A percentile compares a stretch with the other conserved stretches of the same genome.
Conservation (phyloP, 108 stramenopile species). For the Mediolabrus comicus region DNA sequence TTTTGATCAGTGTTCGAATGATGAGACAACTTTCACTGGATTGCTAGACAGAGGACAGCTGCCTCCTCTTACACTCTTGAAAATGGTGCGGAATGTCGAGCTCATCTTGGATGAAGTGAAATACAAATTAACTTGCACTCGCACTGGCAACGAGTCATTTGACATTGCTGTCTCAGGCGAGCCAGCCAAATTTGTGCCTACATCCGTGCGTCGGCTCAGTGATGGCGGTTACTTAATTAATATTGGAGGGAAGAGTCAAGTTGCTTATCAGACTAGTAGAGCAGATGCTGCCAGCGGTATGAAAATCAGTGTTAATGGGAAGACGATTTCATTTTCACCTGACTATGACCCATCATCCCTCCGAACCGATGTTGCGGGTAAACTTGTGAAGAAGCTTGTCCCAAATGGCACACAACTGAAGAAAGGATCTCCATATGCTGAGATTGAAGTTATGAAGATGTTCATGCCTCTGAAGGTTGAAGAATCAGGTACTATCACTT, state of each 20-base stretch:
- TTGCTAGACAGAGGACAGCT: conserved; percentile 88
- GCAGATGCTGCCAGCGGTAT: conserved; percentile 78
- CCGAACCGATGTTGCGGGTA: conserved; percentile 94
- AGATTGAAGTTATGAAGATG: conserved; percentile 99
- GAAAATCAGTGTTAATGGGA: conserved; percentile 86
- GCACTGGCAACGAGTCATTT: conserved; percentile 72
- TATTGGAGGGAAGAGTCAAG: conserved; percentile 87
- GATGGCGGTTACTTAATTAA: conserved; percentile 97
- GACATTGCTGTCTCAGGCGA: conserved; percentile 48
- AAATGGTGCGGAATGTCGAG: conserved; percentile 79
- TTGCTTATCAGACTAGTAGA: conserved; percentile 86
- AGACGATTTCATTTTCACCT: conserved; percentile 90
- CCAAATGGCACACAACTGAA: conserved; percentile 89
- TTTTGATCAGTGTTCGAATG: conserved; percentile 56
- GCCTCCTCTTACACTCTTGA: conserved; percentile 79
- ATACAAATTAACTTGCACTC: conserved; percentile 80
- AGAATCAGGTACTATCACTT: conserved; percentile 89
- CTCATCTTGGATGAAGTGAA: conserved; percentile 93
- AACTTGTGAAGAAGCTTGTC: conserved; percentile 94
- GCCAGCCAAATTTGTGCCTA: conserved; percentile 52
- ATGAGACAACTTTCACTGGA: conserved; percentile 74
- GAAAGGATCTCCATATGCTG: conserved; percentile 91
- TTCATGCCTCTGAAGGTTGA: conserved; percentile 98
- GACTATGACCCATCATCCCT: conserved; percentile 97
- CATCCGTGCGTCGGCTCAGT: conserved; percentile 87